Evolutionary conservation across 2,329 filamentous ascomycete species (phyloP), one percentile per base, ranked within the genome.

Genomic region (Alternaria longipes): DNA sequence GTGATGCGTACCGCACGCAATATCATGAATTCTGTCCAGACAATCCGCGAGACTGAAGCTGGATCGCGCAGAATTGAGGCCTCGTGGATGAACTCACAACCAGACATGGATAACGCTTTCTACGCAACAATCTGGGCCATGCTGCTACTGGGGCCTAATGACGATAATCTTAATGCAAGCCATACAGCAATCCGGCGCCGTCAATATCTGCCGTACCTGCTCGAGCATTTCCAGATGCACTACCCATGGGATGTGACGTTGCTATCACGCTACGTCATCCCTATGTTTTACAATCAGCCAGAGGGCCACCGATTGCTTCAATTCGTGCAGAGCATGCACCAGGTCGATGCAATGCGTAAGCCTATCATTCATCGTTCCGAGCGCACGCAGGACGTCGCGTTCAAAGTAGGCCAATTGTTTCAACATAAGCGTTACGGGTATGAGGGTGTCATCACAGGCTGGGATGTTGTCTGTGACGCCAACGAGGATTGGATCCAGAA

Each of bases 401-500:
- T 73, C 63, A 79, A 79, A 28, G 86, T 93, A 52, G 95, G 95
- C 1, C 91, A 96, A 70, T 85, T 97, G 7, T 97, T 98, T 75
- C 86, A 85, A 49, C 95, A 99, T 79, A 88, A 84, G 63, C 86
- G 93, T 46, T 97, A 95, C 75, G 82, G 85, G 20, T 97, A 94
- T 76, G 83, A 89, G 50, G 94, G 90, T 18, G 86, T 96, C 26
- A 91, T 99, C 60, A 92, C 91, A 14, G 94, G 94, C n/a, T 99
- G 94, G 94, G 89, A 91, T 51, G 80, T 81, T 16, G 83, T 84
- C 64, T 90, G 84, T 72, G 85, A 81, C 55, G 85, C 84, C 11
- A 82, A 83, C 52, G 88, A 89, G 67, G 84, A 83, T 61, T 91
- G 85, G 89, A 90, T 87, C 73, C 81, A 83, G 74, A 83, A 84